Base-by-base conservation (phyloP, 257 asterid genomes). In the Nyctanthes arbortristis region DNA sequence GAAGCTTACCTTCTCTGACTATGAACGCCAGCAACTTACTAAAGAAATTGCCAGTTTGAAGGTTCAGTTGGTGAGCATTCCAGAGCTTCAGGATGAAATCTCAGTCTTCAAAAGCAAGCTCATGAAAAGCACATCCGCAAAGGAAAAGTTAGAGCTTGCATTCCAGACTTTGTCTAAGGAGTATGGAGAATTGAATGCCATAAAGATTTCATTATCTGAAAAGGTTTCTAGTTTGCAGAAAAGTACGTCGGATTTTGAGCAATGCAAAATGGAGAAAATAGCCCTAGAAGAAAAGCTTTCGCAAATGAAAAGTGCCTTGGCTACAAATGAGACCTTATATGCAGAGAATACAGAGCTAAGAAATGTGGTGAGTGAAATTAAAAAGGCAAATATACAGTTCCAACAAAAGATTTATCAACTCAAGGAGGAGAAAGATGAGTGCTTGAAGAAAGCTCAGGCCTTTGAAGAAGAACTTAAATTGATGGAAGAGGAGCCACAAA, bases 1-100 rank as follows among this genome's bases (percentile, higher is more conserved):
- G 79, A 90, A 89, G 82, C 89, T 81, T 32, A 89, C 96, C 22
- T 77, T 91, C 69, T 81, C 90, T 7, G 83, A 88, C 35, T 87
- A 84, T 39, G 91, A 91, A 68, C 78, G 92, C 69, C 84, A 79
- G 73, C 85, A 87, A 76, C 83, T 92, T 37, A 73, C 77, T 3
- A 89, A 82, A 73, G 96, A 86, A 54, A 69, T 68, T 52, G 61
- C 79, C 11, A 63, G 55, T 32, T 63, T 77, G 82, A 88, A 88
- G 72, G 65, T 67, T 75, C 95, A 85, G 70, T 33, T 88, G 72
- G 92, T 84, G 71, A 83, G 73, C n/a, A 72, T 81, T 34, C 69
- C 81, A 4, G 73, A 71, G 14, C 88, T 92, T 70, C 81, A 82
- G 75, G 79, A 84, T 52, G 90, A 86, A 81, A 78, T 84, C 39